A percentile compares a stretch with the other conserved stretches of the same genome.
phyloP scores from a whole-genome alignment of 495 filamentous ascomycete species.

The Chaetomium fimeti region DNA sequence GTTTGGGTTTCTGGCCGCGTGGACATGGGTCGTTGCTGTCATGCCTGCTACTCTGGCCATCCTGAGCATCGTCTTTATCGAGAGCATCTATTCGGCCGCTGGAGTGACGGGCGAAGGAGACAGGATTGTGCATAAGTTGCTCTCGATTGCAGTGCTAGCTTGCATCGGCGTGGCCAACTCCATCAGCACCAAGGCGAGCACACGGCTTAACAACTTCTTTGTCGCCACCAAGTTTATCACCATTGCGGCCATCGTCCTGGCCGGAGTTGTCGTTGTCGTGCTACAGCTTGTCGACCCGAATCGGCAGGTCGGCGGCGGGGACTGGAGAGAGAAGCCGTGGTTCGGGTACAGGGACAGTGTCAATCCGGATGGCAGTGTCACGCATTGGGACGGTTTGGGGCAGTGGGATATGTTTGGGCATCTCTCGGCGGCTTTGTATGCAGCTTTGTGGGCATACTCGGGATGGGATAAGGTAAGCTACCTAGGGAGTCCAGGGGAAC shows the following conservation, averaged over 20 bases:
- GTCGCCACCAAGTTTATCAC: constrained; percentile 51
- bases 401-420: constrained; percentile 54
- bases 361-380: constrained; percentile 47
- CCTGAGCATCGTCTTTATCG: constrained; percentile 58
- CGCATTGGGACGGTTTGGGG: constrained; percentile 48
- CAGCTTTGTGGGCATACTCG: constrained; percentile 57
- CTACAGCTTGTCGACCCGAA: constrained; percentile 37
- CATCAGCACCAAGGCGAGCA: constrained; percentile 56
- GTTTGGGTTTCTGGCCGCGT: constrained; percentile 54
- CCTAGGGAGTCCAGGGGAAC: neutral
- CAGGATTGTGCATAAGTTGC: constrained; percentile 46
- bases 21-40: constrained; percentile 58
- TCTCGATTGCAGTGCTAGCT: constrained; percentile 47
- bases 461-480: constrained; percentile 59
- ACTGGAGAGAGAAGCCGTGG: constrained; percentile 55
- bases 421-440: constrained; percentile 54
- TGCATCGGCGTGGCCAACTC: constrained; percentile 53
- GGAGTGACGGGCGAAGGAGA: constrained; percentile 46
- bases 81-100: constrained; percentile 51
- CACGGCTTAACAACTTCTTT: constrained; percentile 55
- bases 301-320: constrained; percentile 43
- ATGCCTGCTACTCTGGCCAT: constrained; percentile 60
- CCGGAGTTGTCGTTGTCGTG: constrained; percentile 47
- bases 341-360: constrained; percentile 46
- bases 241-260: constrained; percentile 49